These are phyloP conservation scores for Penicillium sp. DNA, from an alignment of 2,329 filamentous ascomycete genomes.

Conservation along the genomic window DNA sequence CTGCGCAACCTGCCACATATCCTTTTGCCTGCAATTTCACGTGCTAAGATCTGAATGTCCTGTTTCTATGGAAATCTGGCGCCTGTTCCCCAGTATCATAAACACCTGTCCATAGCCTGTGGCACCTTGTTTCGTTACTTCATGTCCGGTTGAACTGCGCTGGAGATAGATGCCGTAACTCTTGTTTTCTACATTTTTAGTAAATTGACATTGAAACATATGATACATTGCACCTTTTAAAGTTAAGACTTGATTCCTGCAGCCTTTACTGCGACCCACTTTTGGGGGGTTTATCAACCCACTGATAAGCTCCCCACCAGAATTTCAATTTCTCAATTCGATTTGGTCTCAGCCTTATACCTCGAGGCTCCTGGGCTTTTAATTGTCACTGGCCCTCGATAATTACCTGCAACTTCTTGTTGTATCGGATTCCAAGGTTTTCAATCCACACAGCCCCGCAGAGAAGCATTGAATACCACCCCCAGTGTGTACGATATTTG, in stretches of 20 bases:
- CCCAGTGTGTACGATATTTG: neutral
- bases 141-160: slow-evolving; percentile 1
- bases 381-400: neutral
- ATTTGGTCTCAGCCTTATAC: neutral
- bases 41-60: slow-evolving; percentile 25
- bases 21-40: slow-evolving; percentile 24
- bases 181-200: neutral
- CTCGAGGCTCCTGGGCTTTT: neutral
- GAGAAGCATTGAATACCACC: neutral
- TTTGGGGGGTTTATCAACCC: slow-evolving; percentile 1
- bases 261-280: neutral
- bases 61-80: slow-evolving; percentile 19
- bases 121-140: slow-evolving; percentile 11
- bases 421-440: neutral
- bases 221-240: neutral
- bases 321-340: neutral
- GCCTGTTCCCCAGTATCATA: slow-evolving; percentile 18
- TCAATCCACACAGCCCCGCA: neutral
- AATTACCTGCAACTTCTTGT: neutral
- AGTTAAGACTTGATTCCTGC: neutral
- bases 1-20: slow-evolving; percentile 17
- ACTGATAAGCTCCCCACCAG: neutral
- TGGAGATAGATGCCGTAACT: neutral
- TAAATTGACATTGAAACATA: neutral
- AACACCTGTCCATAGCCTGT: slow-evolving; percentile 24